Percentiles rank a stretch among this genome's conserved stretches.
Conservation (phyloP, 1,139 yeast species). For the Blastobotrys elegans region DNA sequence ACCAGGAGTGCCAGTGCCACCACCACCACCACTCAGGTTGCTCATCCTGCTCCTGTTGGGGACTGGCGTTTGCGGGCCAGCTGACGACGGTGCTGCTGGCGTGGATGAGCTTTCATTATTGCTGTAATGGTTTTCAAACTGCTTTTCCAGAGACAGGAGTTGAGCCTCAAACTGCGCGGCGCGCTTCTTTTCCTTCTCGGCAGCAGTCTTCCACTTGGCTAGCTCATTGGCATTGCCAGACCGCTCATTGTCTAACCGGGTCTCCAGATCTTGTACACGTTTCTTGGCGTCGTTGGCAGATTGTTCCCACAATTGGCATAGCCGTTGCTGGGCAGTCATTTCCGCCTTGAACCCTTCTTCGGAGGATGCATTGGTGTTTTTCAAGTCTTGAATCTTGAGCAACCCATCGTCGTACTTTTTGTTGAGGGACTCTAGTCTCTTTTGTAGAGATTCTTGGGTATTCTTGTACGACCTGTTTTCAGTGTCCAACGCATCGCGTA, state of each 20-base stretch:
- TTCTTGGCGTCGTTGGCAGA: conserved; percentile 33
- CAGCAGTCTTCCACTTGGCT: conserved; percentile 30
- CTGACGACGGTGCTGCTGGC: conserved; percentile 3
- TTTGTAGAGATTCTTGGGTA: conserved; percentile 26
- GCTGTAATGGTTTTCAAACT: conserved; percentile 27
- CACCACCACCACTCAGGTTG: conserved; percentile 9
- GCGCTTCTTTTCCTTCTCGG: conserved; percentile 28
- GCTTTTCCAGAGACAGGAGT: conserved; percentile 30
- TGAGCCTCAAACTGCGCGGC: conserved; percentile 30
- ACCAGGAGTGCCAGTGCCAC: conserved; percentile 6
- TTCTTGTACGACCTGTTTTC: conserved; percentile 34
- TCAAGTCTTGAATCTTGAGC: conserved; percentile 43
- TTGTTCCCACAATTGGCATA: conserved; percentile 55
- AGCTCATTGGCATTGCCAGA: conserved; percentile 29
- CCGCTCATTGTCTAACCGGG: conserved; percentile 39
- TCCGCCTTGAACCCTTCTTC: conserved; percentile 59
- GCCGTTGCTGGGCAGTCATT: conserved; percentile 57
- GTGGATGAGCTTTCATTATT: conserved; percentile 14
- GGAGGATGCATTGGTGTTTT: conserved; percentile 43
- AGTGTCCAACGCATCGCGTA: conserved; percentile 35
- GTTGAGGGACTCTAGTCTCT: conserved; percentile 37
- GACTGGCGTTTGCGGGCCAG: conserved; percentile 17
- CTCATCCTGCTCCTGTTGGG: too few relatives aligned
- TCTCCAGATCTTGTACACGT: conserved; percentile 41
- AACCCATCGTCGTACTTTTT: conserved; percentile 38